Evolutionary conservation across 2,329 filamentous ascomycete genomes (phyloP), one percentile per base, ranked within the genome.

Genomic region (Fusarium newnesense): DNA sequence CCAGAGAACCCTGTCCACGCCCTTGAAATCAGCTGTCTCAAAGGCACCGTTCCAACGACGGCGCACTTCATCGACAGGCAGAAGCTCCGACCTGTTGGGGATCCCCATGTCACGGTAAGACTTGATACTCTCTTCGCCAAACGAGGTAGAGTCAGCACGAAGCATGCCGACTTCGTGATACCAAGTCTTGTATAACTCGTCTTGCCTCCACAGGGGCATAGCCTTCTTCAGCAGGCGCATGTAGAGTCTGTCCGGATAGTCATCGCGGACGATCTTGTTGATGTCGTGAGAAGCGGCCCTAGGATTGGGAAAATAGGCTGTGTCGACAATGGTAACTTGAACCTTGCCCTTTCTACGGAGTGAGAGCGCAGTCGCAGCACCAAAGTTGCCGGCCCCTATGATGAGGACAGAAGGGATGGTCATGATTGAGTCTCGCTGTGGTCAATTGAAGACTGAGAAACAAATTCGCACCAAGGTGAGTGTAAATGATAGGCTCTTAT

Each of bases 121-220:
- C 7, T 82, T 74, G 2, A 88, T 75, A 52, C 90, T 80, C 40
- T 84, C 80, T 24, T 80, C 75, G 5, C 85, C 85, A 64, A 88
- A 83, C 50, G 85, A 82, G 34, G 79, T 80, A 3, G 78, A 67
- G 62, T 84, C 83, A 15, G 79, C 83, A 39, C 83, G 78, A 10
- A 84, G 77, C 88, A 89, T 89, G 15, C 90, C 89, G 0, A 88
- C 88, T 72, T 87, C 85, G 75, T 91, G 87, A 76, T 90, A 91
- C 69, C 82, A 86, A 9, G 76, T 60, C 53, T 83, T 84, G 80
- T 88, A 89, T n/a, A 90, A 82, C 3, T 85, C 84, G 54, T 87
- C 83, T 24, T 73, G 54, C 40, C 81, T 77, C 83, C 83, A 84
- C 57, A 77, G 72, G 24, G 80, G 78, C 83, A 84, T 84, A 69